Conservation (phyloP, 2,329 filamentous ascomycete species). For the Stemphylium vesicarium region DNA sequence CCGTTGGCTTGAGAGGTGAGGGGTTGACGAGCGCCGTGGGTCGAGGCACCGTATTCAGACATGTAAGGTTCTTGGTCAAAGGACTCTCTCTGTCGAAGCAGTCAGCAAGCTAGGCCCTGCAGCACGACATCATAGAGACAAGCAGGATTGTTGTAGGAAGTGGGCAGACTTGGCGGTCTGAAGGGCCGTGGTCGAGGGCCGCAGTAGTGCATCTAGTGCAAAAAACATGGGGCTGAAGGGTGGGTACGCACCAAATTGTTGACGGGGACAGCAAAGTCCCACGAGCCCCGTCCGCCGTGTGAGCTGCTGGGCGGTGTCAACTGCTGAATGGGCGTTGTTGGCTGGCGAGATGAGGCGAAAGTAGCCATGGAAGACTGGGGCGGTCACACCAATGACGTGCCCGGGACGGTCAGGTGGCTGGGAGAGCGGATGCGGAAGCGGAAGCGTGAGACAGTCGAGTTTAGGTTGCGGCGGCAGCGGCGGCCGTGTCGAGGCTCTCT, state of each 20-base stretch:
- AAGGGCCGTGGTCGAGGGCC: slow-evolving; percentile 27
- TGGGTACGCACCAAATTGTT: slow-evolving; percentile 43
- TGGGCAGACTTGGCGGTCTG: slow-evolving; percentile 26
- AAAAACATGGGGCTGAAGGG: background rate
- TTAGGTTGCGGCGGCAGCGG: background rate
- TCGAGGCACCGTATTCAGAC: slow-evolving; percentile 40
- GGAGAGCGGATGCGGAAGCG: background rate
- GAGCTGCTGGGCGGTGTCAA: slow-evolving; percentile 50
- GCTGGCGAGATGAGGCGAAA: slow-evolving; percentile 40
- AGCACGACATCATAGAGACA: slow-evolving; percentile 1
- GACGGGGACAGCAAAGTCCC: slow-evolving; percentile 50
- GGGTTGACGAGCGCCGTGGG: slow-evolving; percentile 41
- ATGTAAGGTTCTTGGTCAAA: slow-evolving; percentile 45
- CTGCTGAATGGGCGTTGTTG: slow-evolving; percentile 39
- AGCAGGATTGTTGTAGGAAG: background rate
- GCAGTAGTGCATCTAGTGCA: slow-evolving; percentile 29
- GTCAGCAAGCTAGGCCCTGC: slow-evolving; percentile 28
- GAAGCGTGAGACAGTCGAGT: background rate
- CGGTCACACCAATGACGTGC: slow-evolving; percentile 14
- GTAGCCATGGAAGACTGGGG: slow-evolving; percentile 39
- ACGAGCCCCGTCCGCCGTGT: slow-evolving; percentile 46
- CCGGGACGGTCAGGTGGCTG: slow-evolving; percentile 5
- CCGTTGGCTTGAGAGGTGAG: slow-evolving; percentile 46
- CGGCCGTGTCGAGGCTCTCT: background rate
- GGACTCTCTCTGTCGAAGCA: slow-evolving; percentile 31